Conservation (phyloP, 2,329 filamentous ascomycete species). For the Aspergillus phoenicis region DNA sequence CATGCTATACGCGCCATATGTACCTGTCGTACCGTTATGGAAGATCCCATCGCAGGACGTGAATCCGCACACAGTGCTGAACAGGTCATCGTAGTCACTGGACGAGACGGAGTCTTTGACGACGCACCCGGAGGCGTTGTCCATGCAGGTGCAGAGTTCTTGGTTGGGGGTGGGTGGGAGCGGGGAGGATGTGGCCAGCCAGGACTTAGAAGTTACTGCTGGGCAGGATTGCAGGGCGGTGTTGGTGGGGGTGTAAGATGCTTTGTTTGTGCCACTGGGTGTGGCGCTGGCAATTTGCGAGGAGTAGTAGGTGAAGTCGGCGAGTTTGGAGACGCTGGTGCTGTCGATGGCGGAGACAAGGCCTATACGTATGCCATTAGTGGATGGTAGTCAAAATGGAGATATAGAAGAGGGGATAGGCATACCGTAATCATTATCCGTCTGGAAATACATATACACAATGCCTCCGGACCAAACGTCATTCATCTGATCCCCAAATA, state of each 20-base stretch:
- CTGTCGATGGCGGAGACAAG: conserved; percentile 63
- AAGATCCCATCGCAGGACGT: conserved; percentile 44
- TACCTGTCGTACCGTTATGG: conserved; percentile 43
- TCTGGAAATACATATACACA: conserved; percentile 74
- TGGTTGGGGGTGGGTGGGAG: conserved; percentile 81
- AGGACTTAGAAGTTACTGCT: conserved; percentile 53
- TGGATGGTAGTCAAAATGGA: too few relatives aligned
- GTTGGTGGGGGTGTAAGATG: conserved; percentile 72
- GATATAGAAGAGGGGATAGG: conserved; percentile 58
- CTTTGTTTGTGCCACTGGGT: conserved; percentile 65
- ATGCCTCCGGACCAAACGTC: conserved; percentile 89
- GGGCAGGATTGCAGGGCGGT: conserved; percentile 72
- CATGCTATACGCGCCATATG: conserved; percentile 52
- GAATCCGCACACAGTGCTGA: conserved; percentile 53
- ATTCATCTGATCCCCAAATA: conserved; percentile 80
- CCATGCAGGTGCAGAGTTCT: conserved; percentile 82
- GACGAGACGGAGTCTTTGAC: conserved; percentile 50
- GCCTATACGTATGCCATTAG: conserved; percentile 20
- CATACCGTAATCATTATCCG: conserved; percentile 69
- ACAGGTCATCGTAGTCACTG: conserved; percentile 56
- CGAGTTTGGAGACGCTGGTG: conserved; percentile 64
- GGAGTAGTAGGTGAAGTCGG: conserved; percentile 73
- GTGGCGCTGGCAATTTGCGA: conserved; percentile 67
- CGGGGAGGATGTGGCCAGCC: conserved; percentile 63
- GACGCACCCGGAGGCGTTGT: conserved; percentile 68